phyloP scores from a whole-genome alignment of 768 basidiomycete species.

The Pisolithus albus region DNA sequence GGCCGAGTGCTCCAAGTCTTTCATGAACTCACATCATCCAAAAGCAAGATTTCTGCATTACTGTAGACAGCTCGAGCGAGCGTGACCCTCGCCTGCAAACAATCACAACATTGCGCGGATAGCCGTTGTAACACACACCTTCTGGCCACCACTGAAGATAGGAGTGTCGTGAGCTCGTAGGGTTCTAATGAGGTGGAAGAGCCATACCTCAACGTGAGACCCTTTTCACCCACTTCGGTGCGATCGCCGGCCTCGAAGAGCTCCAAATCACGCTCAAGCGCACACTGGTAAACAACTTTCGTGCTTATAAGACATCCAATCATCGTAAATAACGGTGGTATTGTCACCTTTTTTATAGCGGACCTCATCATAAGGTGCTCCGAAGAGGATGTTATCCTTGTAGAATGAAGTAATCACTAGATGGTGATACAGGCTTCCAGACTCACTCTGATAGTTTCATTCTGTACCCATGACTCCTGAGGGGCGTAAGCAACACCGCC shows the following conservation, averaged over 20 bases:
- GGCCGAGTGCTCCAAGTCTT: neutral
- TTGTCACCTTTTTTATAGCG: constrained; percentile 36
- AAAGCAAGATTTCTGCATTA: constrained; percentile 51
- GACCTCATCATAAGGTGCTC: constrained; percentile 33
- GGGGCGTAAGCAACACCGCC: constrained; percentile 73
- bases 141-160: constrained; percentile 43
- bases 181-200: neutral
- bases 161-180: neutral
- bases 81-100: constrained; percentile 39
- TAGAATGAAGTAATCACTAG: neutral
- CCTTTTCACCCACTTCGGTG: constrained; percentile 70
- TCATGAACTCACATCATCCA: constrained; percentile 53
- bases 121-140: constrained; percentile 28
- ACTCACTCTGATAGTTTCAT: constrained; percentile 60
- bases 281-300: constrained; percentile 34
- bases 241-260: constrained; percentile 53
- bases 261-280: constrained; percentile 37
- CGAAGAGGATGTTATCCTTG: constrained; percentile 43
- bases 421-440: neutral
- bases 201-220: constrained; percentile 42
- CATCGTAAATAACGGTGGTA: neutral
- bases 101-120: neutral
- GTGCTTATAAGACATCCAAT: neutral
- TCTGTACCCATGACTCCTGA: constrained; percentile 83
- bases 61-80: constrained; percentile 57